These are phyloP conservation scores for Beta corolliflora DNA, from an alignment of 179 eudicot genomes.

Conservation along the genomic window DNA sequence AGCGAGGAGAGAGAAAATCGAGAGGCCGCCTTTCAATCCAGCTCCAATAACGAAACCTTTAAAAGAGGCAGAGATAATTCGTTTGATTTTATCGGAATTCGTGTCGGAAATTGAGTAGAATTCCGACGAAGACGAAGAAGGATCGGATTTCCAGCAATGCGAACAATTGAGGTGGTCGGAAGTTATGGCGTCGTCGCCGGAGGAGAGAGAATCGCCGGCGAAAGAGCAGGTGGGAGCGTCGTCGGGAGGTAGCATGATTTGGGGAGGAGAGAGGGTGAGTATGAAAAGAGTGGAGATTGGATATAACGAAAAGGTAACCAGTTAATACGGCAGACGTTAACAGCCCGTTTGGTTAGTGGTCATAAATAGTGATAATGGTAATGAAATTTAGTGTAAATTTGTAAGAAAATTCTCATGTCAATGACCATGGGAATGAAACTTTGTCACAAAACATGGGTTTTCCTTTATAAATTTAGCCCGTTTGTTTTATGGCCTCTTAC, in stretches of 20 bases:
- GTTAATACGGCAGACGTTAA: neutral
- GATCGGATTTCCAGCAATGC: slow-evolving; percentile 47
- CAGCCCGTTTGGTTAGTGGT: too few relatives aligned
- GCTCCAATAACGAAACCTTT: slow-evolving; percentile 94
- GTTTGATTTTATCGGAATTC: slow-evolving; percentile 51
- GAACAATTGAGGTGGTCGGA: slow-evolving; percentile 36
- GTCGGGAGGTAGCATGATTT: slow-evolving; percentile 16
- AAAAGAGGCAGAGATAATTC: slow-evolving; percentile 56
- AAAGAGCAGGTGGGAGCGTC: slow-evolving; percentile 16
- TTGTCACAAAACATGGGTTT: too few relatives aligned
- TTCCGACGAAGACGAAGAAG: slow-evolving; percentile 53
- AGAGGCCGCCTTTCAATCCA: slow-evolving; percentile 87
- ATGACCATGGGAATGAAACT: too few relatives aligned
- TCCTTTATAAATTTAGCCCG: too few relatives aligned
- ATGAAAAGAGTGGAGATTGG: too few relatives aligned
- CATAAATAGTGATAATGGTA: too few relatives aligned
- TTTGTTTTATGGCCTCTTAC: too few relatives aligned
- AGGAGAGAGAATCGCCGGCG: slow-evolving; percentile 6
- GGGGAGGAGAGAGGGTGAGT: neutral
- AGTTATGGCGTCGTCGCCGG: neutral
- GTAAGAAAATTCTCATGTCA: too few relatives aligned
- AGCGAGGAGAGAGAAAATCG: slow-evolving; percentile 77
- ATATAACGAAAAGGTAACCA: neutral
- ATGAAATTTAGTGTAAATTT: too few relatives aligned
- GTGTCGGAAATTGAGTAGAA: slow-evolving; percentile 43